phyloP scores from a whole-genome alignment of 139 green algal species.

The Coccomyxa sp. region DNA sequence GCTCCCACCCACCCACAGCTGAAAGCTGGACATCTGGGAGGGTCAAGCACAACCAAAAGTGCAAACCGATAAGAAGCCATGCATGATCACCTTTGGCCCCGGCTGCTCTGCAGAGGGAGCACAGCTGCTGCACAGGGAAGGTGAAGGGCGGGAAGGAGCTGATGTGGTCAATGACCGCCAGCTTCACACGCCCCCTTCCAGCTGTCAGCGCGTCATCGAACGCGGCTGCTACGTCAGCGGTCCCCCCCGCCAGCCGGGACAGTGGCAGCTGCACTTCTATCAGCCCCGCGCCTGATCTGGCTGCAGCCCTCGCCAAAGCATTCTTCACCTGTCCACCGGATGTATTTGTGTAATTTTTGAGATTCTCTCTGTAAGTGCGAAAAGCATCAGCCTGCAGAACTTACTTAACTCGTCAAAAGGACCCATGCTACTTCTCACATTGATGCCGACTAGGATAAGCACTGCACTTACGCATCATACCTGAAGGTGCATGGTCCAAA shows the following conservation, averaged over 20 bases:
- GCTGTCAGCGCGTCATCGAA: not conserved
- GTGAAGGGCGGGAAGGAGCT: conserved; percentile 47
- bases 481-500: not conserved
- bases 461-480: too few species aligned
- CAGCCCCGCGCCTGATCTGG: conserved; percentile 28
- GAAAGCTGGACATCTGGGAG: too few species aligned
- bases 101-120: not conserved
- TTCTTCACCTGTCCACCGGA: conserved; percentile 21
- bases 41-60: too few species aligned
- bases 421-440: too few species aligned
- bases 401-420: too few species aligned
- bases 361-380: too few species aligned
- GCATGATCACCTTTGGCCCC: not conserved
- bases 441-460: too few species aligned
- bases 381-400: too few species aligned
- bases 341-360: too few species aligned
- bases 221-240: conserved; percentile 1
- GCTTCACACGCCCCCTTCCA: conserved; percentile 15
- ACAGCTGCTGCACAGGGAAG: conserved; percentile 20
- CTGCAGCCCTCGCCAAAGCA: conserved; percentile 21
- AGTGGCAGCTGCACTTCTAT: conserved; percentile 46
- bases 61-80: not conserved
- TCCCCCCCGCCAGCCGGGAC: conserved; percentile 13
- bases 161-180: conserved; percentile 59
- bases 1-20: too few species aligned